Conservation (phyloP, 306 rosid genomes). For the Sophora flavescens region DNA sequence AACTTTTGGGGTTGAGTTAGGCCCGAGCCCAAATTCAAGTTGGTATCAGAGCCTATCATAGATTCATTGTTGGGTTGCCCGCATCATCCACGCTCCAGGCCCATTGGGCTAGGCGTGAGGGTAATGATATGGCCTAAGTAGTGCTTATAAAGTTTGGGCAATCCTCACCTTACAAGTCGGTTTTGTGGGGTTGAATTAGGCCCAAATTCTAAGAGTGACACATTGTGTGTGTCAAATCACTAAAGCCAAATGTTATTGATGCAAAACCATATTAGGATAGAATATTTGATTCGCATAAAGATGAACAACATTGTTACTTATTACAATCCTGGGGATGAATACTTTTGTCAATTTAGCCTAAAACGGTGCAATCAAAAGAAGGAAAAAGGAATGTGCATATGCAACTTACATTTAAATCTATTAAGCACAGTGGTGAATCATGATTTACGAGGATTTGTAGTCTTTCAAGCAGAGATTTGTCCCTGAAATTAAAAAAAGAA, state of each 20-base stretch:
- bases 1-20: too few species aligned
- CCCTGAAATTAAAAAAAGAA: constrained; percentile 65
- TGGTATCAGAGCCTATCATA: too few species aligned
- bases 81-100: too few species aligned
- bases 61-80: too few species aligned
- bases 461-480: constrained; percentile 71
- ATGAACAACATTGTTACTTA: constrained; percentile 1
- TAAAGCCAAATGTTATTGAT: background rate
- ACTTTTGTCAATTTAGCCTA: constrained; percentile 23
- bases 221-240: background rate
- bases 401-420: constrained; percentile 83
- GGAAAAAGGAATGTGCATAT: constrained; percentile 16
- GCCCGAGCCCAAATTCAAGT: too few species aligned
- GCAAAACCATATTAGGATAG: constrained; percentile 3
- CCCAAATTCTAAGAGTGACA: too few species aligned
- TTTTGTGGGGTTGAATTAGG: too few species aligned
- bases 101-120: too few species aligned
- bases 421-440: constrained; percentile 68
- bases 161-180: too few species aligned
- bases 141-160: too few species aligned
- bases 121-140: too few species aligned
- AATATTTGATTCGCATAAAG: constrained; percentile 1
- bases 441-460: constrained; percentile 69
- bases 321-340: constrained; percentile 4
- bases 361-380: constrained; percentile 26